These are phyloP conservation scores for Fagopyrum homotropicum DNA, from an alignment of 148 eudicot genomes.

Conservation along the genomic window DNA sequence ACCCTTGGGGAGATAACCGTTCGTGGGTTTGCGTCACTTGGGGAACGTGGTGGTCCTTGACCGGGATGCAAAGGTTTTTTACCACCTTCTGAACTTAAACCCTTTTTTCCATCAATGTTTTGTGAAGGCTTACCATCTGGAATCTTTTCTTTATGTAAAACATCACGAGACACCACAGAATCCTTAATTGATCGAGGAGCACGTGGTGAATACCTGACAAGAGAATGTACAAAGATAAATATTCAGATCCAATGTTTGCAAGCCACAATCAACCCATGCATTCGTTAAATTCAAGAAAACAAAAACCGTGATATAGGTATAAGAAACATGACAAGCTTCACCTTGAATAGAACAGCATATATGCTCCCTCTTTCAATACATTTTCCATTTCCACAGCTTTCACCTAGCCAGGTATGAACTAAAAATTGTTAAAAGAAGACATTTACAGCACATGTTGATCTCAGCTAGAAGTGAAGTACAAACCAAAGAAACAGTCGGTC, in stretches of 20 bases:
- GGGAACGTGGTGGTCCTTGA: slow-evolving; percentile 12
- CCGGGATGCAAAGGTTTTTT: slow-evolving; percentile 16
- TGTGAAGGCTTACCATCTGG: slow-evolving; percentile 17
- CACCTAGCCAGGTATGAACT: slow-evolving; percentile 34
- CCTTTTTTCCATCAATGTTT: slow-evolving; percentile 12
- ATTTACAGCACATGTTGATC: not conserved
- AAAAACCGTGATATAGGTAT: not conserved
- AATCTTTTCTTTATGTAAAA: slow-evolving; percentile 27
- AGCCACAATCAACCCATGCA: not conserved
- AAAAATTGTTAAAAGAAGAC: not conserved
- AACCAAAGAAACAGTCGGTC: not conserved
- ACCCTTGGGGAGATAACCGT: not conserved
- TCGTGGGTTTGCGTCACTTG: slow-evolving; percentile 10
- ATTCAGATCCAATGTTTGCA: not conserved
- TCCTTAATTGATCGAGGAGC: slow-evolving; percentile 67
- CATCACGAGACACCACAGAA: slow-evolving; percentile 33
- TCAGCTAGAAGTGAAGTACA: too few relatives aligned
- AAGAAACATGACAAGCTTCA: slow-evolving; percentile 16
- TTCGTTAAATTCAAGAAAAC: not conserved
- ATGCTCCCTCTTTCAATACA: slow-evolving; percentile 74
- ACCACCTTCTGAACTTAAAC: slow-evolving; percentile 18
- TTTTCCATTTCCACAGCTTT: slow-evolving; percentile 50
- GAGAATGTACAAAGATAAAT: not conserved
- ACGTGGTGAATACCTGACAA: slow-evolving; percentile 73
- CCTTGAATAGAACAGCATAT: slow-evolving; percentile 94